Base-by-base conservation (phyloP, 345 rosid species). In the Diplotaxis tenuifolia region DNA sequence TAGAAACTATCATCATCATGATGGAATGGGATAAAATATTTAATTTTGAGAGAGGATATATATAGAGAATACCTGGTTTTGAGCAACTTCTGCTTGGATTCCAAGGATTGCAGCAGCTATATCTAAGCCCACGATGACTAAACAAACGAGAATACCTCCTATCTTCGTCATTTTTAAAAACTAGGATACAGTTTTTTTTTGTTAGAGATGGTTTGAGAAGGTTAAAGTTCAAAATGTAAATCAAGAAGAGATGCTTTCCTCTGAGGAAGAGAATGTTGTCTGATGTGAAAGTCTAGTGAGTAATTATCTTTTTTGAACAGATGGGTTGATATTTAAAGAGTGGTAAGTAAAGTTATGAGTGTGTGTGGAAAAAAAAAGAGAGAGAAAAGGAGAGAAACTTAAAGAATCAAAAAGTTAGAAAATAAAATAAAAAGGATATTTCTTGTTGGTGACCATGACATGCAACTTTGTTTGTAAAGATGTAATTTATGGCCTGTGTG, bases 81-180 rank as follows among this genome's bases (percentile, higher is more conserved):
- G 95, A 64, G 89, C 82, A 16, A 83, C 86, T 80, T 94, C 97
- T 10, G 96, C 98, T 83, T 94, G 91, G 82, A 94, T 86, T 75
- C 81, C 95, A n/a, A 94, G 86, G 59, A 94, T 75, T 22, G 95
- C 98, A 42, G 96, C 98, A 7, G 65, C 90, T 21, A 91, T 77
- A 79, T 94, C 98, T 80, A 94, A 80, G 53, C 78, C 90, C 14
- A 94, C 88, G 21, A 94, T 82, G 82, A 94, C 22, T 38, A 94
- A 80, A 78, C 97, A 94, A 80, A 86, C 83, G 23, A 94, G 69
- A 73, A 86, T 69, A 22, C 95, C 95, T 57, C 80, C 86, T 0
- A 84, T 54, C 71, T 79, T 91, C n/a, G 75, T 70, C 98, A 91
- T 91, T 62, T 18, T 73, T 54, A 66, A 21, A 50, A 65, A 53